Base-by-base conservation (phyloP, 805 yeast genomes). In the Candida methanosorbosa region DNA sequence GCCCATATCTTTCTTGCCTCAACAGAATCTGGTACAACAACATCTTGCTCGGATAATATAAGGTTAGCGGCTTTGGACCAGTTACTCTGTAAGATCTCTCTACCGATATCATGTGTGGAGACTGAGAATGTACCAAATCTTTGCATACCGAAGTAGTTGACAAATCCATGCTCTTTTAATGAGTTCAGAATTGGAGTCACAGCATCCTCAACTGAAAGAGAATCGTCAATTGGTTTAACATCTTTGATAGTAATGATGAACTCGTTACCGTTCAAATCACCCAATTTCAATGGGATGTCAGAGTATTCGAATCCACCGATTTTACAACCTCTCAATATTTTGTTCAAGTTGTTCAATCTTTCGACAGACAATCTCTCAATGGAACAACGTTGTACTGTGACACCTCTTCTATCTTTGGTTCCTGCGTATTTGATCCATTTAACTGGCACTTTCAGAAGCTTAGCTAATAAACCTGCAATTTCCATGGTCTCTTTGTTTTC, bases 401-500 rank as follows among this genome's bases (percentile, higher is more conserved):
- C 88, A 32, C 94, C 99, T 54, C 99, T 75, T 47, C 97, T 73
- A 56, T 92, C 99, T 50, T 92, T 92, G 3, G 98, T 94, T 17
- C 99, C 99, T 0, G 97, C 94, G 56, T 78, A 86, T 34, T 84
- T 69, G 24, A 92, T 68, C 27, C 65, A 53, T 42, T 78, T 81
- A 5, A 80, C 64, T n/a, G 88, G 90, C 16, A 82, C 61, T 41
- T 86, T 72, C 43, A 92, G 63, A 40, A 84, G 71, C 51, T 81
- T 81, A 32, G 88, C 65, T 32, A 92, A 61, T 19, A 81, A 59
- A 15, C 77, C 70, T 1, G 92, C 92, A 12, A 85, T 92, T 60
- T 92, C 97, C 96, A 92, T 85, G 1, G 99, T 88, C 46, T 92
- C 99, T 54, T 88, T 83, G 61, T 92, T 92, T 53, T 92, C 97